Base-by-base conservation (phyloP, 83 land plant species). In the Picea abies region DNA sequence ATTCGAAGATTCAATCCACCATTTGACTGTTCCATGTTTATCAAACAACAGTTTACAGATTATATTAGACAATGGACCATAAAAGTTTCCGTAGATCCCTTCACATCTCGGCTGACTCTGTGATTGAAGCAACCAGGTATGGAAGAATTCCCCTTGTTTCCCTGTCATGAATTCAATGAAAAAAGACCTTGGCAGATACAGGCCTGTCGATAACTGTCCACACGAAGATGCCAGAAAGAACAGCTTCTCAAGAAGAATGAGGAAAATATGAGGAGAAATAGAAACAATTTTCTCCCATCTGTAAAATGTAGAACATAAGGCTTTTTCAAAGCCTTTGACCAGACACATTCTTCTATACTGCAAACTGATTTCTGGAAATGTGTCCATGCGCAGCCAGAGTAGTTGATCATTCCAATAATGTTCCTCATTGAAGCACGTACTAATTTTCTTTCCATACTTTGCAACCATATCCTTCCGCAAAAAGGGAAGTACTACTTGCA, bases 191-290 rank as follows among this genome's bases (percentile, higher is more conserved):
- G 16, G 71, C 47, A 41, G 47, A 41, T 7, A 41, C 5, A 41
- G 47, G 47, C 47, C 47, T 41, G 5, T 5, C 5, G 47, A 41
- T 41, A 5, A 67, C 4, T 23, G 71, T 23, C 22, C 14, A 41
- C 25, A 82, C 32, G 67, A 26, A 20, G 83, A 83, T 9, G 78
- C 58, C 72, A 84, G 69, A 26, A 89, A 72, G 22, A 87, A 52
- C 22, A 88, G 83, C 16, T 81, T 77, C 60, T 90, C 90, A 16
- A 90, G 12, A 79, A 90, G 86, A 83, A 82, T 86, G 22, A 88
- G 32, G 69, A 84, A 90, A 62, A 83, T 84, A 58, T 73, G 62
- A 1, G 92, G 92, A 26, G 88, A 72, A 10, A 90, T 88, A 76
- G 84, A 88, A 69, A 86, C 92, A 64, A 3, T 0, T 65, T 14